Base-by-base conservation (phyloP, 306 rosid species). In the Pachyrhizus erosus region DNA sequence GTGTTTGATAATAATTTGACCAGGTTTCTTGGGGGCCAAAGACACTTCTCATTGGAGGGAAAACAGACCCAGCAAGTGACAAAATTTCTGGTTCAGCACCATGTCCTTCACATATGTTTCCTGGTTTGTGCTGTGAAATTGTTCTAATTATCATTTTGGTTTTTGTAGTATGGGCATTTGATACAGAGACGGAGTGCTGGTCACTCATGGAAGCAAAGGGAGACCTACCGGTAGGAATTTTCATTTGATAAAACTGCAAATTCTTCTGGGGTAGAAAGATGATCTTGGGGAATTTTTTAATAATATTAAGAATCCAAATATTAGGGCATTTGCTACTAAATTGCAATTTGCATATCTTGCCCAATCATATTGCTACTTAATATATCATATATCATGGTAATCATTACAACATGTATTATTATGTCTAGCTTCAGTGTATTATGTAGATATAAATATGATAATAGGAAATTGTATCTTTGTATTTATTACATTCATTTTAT, bases 171-270 rank as follows among this genome's bases (percentile, higher is more conserved):
- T 96, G 98, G 98, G 94, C 96, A 10, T 93, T 96, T 83, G 98
- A 96, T 84, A 89, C 91, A 17, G 98, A 92, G 87, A 82, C 97
- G 10, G 98, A 92, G 87, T 93, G 97, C 84, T 96, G 99, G 99
- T 93, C 98, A 2, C 91, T 84, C 73, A 70, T 96, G 89, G 99
- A 96, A 87, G 91, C 98, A 83, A 96, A 96, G 85, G 98, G 99
- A 72, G 92, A 93, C 77, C 70, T 91, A 77, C 97, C 98, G 84
- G 99, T 96, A 92, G 27, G 71, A 54, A 71, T 57, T 39, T 37
- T 80, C 69, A n/a, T 71, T 48, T 78, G 73, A 62, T 4, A 26
- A 65, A 73, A 57, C 21, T 73, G 42, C 11, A 68, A 80, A 23
- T 42, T 29, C 21, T 33, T 78, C 17, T 68, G 13, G 7, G 27